These are phyloP conservation scores for Cyberlindnera mrakii DNA, from an alignment of 805 yeast species.

Conservation along the genomic window DNA sequence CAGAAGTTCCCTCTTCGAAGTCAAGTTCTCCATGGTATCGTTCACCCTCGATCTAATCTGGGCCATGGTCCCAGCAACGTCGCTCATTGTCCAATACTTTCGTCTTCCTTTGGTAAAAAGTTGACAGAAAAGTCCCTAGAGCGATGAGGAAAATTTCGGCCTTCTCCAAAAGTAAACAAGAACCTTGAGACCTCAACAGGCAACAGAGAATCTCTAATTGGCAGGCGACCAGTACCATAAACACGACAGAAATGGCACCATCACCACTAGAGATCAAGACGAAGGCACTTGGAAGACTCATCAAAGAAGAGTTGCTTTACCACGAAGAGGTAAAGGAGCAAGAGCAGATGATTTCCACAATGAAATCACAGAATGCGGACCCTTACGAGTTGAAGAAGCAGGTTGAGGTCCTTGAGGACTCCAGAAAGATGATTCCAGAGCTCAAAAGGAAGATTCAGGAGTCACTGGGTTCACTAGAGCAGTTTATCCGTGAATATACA, in stretches of 20 bases:
- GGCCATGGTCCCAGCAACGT: constrained; percentile 7
- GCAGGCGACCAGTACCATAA: too few relatives aligned
- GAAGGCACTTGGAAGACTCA: constrained; percentile 59
- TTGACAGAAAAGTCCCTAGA: too few relatives aligned
- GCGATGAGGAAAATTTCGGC: constrained; percentile 1
- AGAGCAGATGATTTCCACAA: constrained; percentile 36
- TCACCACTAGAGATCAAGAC: constrained; percentile 64
- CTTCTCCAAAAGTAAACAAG: not conserved
- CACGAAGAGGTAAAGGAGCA: constrained; percentile 54
- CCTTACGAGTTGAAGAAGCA: constrained; percentile 59
- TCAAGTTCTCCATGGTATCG: constrained; percentile 5
- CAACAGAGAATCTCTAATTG: too few relatives aligned
- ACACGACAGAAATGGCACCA: constrained; percentile 47
- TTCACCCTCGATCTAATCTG: constrained; percentile 11
- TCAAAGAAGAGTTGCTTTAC: constrained; percentile 63
- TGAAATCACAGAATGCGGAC: constrained; percentile 45
- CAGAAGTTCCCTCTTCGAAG: constrained; percentile 6
- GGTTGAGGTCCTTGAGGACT: constrained; percentile 48
- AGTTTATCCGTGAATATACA: constrained; percentile 31
- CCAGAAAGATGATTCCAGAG: constrained; percentile 45
- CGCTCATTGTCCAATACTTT: too few relatives aligned
- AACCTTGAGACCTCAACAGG: not conserved
- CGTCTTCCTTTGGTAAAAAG: too few relatives aligned
- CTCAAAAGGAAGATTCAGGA: constrained; percentile 37
- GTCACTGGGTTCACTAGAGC: constrained; percentile 32